A percentile compares a stretch with the other conserved stretches of the same genome.
phyloP scores from a whole-genome alignment of 2,329 filamentous ascomycete genomes.

The Tolypocladium ophioglossoides region DNA sequence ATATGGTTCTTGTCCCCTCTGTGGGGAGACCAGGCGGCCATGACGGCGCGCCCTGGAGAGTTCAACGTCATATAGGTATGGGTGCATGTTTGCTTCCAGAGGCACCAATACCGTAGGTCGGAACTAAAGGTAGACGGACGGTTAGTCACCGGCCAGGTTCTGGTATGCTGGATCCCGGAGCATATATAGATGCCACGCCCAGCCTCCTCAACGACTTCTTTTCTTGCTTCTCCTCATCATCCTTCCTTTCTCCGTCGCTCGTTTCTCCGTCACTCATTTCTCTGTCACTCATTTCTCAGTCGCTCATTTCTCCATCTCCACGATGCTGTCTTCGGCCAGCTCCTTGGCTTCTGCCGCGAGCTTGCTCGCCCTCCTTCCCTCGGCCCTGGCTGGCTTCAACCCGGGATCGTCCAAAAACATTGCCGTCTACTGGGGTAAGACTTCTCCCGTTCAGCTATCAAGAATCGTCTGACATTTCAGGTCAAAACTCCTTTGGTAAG shows the following conservation, averaged over 20 bases:
- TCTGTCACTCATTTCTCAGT: too few relatives aligned
- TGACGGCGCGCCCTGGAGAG: not conserved
- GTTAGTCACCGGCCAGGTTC: not conserved
- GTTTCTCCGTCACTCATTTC: too few relatives aligned
- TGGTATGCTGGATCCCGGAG: not conserved
- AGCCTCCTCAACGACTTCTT: not conserved
- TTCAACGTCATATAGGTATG: not conserved
- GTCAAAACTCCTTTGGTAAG: slow-evolving; percentile 50
- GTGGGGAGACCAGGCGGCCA: not conserved
- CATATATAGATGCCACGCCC: not conserved
- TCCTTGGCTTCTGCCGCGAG: slow-evolving; percentile 8
- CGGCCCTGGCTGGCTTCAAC: slow-evolving; percentile 31
- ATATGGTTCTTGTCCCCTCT: not conserved
- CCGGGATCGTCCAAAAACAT: slow-evolving; percentile 38
- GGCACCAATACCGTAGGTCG: too few relatives aligned
- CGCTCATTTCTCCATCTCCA: not conserved
- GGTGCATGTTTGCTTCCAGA: not conserved
- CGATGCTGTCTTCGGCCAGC: slow-evolving; percentile 5
- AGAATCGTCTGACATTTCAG: slow-evolving; percentile 10
- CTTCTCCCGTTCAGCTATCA: not conserved
- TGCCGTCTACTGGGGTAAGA: slow-evolving; percentile 55
- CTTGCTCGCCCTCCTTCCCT: slow-evolving; percentile 14
- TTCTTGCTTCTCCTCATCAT: not conserved
- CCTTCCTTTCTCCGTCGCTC: too few relatives aligned
- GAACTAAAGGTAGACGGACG: not conserved